Evolutionary conservation across 208 protist species (phyloP).

Genomic region (Porcisia deanei): DNA sequence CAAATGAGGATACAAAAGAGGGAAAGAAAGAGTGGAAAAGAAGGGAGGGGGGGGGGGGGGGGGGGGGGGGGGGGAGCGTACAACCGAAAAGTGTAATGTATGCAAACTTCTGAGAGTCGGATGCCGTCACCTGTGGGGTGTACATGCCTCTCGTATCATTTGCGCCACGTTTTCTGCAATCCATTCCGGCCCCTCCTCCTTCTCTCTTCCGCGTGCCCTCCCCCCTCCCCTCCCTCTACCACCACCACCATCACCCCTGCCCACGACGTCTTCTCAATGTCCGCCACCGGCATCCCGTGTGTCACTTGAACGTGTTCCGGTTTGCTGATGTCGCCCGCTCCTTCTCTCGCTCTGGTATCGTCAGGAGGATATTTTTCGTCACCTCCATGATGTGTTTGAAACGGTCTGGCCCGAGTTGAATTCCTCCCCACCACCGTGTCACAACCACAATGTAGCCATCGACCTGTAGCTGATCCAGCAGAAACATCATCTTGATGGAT

Average conservation of each 20-base stretch:
- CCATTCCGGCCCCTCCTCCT: too few relatives aligned
- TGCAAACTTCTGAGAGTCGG: background rate
- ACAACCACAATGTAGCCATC: slow-evolving; percentile 91
- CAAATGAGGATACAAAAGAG: too few relatives aligned
- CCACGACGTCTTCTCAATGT: too few relatives aligned
- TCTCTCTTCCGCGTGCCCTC: too few relatives aligned
- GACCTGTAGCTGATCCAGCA: slow-evolving; percentile 82
- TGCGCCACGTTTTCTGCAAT: background rate
- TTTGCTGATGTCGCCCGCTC: slow-evolving; percentile 3
- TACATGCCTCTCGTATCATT: background rate
- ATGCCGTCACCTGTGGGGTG: background rate
- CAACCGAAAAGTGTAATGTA: background rate
- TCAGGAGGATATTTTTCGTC: slow-evolving; percentile 66
- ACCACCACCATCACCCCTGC: background rate
- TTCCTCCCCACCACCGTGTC: slow-evolving; percentile 96
- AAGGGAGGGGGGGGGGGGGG: background rate
- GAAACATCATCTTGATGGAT: slow-evolving; percentile 79
- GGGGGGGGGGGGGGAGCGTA: too few relatives aligned
- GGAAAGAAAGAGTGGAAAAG: too few relatives aligned
- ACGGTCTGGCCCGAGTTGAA: slow-evolving; percentile 92
- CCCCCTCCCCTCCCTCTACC: too few relatives aligned
- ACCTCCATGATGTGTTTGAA: slow-evolving; percentile 94
- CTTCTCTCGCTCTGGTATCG: slow-evolving; percentile 62
- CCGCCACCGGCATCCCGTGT: background rate
- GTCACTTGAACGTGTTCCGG: slow-evolving; percentile 7